phyloP scores from a whole-genome alignment of 805 yeast genomes.

The Ogataea henricii region DNA sequence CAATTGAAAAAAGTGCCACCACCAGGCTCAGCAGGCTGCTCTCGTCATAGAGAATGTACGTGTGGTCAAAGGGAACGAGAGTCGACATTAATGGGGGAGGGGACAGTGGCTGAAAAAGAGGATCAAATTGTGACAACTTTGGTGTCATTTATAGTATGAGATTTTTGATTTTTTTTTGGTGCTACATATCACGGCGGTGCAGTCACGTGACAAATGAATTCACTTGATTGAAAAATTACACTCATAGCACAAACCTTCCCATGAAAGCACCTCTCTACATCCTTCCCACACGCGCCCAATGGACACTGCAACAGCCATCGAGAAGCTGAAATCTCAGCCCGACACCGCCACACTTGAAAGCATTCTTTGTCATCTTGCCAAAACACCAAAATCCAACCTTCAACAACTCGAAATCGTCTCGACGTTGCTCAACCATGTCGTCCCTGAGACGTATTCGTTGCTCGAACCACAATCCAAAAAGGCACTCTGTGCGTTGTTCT shows the following conservation, averaged over 20 bases:
- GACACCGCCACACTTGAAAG: not conserved
- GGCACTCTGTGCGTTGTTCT: constrained; percentile 12
- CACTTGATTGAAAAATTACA: too few relatives aligned
- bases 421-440: constrained; percentile 14
- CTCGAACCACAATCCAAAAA: constrained; percentile 9
- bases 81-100: constrained; percentile 1
- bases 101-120: not conserved
- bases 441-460: constrained; percentile 26
- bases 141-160: too few relatives aligned
- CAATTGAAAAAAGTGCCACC: constrained; percentile 72
- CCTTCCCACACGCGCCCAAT: too few relatives aligned
- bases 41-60: constrained; percentile 79
- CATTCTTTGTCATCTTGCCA: not conserved
- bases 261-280: too few relatives aligned
- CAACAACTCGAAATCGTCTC: constrained; percentile 17
- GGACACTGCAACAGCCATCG: not conserved
- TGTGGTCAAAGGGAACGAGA: constrained; percentile 74
- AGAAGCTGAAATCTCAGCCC: constrained; percentile 1
- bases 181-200: not conserved
- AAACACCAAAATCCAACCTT: constrained; percentile 7
- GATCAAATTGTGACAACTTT: too few relatives aligned
- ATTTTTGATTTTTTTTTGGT: not conserved
- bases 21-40: constrained; percentile 57
- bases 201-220: not conserved
- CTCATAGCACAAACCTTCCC: too few relatives aligned